A percentile compares a stretch with the other conserved stretches of the same genome.
Conservation (phyloP, 164 flowering plant species). For the Akebia trifoliata region DNA sequence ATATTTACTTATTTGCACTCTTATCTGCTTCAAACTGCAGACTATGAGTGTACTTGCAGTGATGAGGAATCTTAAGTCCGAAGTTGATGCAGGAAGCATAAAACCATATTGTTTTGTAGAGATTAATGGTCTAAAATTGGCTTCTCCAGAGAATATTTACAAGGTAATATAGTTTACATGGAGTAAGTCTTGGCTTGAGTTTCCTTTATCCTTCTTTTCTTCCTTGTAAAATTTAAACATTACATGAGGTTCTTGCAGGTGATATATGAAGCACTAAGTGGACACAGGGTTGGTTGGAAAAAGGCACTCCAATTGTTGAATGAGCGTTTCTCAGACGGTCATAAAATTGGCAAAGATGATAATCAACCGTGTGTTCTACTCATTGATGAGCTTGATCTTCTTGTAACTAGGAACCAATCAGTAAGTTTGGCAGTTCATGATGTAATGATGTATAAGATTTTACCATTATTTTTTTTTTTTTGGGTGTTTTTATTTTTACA, state of each 20-base stretch:
- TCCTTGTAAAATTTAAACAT: constrained; percentile 5
- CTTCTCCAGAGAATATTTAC: constrained; percentile 86
- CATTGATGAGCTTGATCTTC: constrained; percentile 96
- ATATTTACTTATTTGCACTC: constrained; percentile 10
- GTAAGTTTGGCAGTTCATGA: constrained; percentile 45
- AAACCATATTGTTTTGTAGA: constrained; percentile 84
- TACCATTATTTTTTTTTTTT: neutral
- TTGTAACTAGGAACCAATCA: constrained; percentile 91
- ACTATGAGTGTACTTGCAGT: constrained; percentile 94
- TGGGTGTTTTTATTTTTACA: neutral
- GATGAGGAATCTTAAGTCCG: constrained; percentile 72
- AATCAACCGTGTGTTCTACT: constrained; percentile 80
- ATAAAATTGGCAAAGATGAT: constrained; percentile 42
- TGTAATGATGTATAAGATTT: neutral
- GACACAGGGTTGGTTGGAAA: constrained; percentile 90
- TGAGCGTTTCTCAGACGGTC: constrained; percentile 72
- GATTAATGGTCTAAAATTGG: constrained; percentile 87
- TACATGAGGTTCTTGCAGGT: constrained; percentile 52
- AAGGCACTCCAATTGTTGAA: constrained; percentile 81
- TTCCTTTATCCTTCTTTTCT: neutral
- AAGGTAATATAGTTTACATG: constrained; percentile 37
- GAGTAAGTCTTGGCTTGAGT: neutral
- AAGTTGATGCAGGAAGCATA: constrained; percentile 72
- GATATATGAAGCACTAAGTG: constrained; percentile 85
- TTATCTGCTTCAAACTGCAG: constrained; percentile 42